Base-by-base conservation (phyloP, 805 yeast genomes). In the Saccharomycopsis sp. region DNA sequence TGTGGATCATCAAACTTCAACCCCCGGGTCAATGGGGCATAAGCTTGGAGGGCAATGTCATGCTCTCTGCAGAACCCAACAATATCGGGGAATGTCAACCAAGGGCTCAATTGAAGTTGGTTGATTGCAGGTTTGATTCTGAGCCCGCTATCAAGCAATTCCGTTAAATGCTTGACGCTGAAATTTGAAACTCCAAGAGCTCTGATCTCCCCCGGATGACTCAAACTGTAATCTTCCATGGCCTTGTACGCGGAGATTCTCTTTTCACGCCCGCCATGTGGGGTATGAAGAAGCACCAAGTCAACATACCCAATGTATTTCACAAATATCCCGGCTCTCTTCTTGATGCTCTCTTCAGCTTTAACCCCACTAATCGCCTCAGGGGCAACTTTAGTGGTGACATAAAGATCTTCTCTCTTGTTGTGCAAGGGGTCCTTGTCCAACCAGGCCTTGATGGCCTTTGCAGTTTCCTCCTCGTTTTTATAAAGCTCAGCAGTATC, bases 181-280 rank as follows among this genome's bases (percentile, higher is more conserved):
- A 68, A 83, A 61, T 82, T 81, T 7, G 94, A 82, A n/a, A 84
- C 88, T 36, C 94, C 94, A 43, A 84, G 75, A 9, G 82, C 67
- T 52, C 67, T 71, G 41, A 80, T 73, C 34, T 63, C 56, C 7
- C 85, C 80, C 5, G 61, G 62, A 21, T 67, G 72, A 17, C 75
- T 78, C 17, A 74, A 75, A 3, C 60, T 61, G 17, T 65, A 71
- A 49, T 83, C 89, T 57, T 83, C 86, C 68, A 83, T 68, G 1
- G 87, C 88, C 52, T 61, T 65, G 72, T 78, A 82, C 1, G 87
- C 71, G 30, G 68, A 83, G 33, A 78, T 50, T 53, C 89, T 65
- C 51, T 61, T 50, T 37, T 50, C 51, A 27, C 61, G 59, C 15
- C 73, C 73, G 38, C 68, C 64, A 40, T 61, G 51, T 20, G 92